Percentiles rank a stretch among this genome's conserved stretches.
These are phyloP conservation scores for Plasmodium fragile DNA, from an alignment of 169 alveolate genomes.

Conservation along the genomic window DNA sequence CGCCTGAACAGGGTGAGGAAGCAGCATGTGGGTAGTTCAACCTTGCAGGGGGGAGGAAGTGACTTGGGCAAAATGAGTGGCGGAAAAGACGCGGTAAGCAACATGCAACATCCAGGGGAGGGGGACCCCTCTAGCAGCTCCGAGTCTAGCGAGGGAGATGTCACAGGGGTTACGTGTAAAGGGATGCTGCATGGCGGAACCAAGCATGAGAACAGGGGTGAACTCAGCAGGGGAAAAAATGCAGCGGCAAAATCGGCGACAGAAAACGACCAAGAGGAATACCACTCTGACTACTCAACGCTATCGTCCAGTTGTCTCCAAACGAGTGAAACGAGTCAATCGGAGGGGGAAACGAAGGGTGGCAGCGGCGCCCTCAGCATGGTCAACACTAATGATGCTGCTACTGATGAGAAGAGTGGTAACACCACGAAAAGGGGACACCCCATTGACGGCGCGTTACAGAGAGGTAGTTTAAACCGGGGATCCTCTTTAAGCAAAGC, in stretches of 20 bases:
- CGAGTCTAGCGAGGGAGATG: background rate
- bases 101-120: background rate
- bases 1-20: background rate
- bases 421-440: background rate
- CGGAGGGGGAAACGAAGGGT: background rate
- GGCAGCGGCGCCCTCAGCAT: background rate
- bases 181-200: background rate
- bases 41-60: background rate
- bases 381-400: background rate
- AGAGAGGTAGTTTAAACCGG: background rate
- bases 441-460: background rate
- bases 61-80: background rate
- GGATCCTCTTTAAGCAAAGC: background rate
- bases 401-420: background rate
- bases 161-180: background rate
- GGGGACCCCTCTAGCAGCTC: background rate
- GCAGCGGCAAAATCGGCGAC: background rate
- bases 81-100: background rate
- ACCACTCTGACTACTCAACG: conserved; percentile 11
- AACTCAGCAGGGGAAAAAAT: background rate
- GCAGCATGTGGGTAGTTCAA: background rate
- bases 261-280: background rate
- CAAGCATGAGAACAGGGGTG: background rate
- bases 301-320: conserved; percentile 19
- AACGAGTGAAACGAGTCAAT: conserved; percentile 37